These are phyloP conservation scores for Backusella tarrabulga DNA, from an alignment of 192 early-diverging fungal genomes.

Conservation along the genomic window DNA sequence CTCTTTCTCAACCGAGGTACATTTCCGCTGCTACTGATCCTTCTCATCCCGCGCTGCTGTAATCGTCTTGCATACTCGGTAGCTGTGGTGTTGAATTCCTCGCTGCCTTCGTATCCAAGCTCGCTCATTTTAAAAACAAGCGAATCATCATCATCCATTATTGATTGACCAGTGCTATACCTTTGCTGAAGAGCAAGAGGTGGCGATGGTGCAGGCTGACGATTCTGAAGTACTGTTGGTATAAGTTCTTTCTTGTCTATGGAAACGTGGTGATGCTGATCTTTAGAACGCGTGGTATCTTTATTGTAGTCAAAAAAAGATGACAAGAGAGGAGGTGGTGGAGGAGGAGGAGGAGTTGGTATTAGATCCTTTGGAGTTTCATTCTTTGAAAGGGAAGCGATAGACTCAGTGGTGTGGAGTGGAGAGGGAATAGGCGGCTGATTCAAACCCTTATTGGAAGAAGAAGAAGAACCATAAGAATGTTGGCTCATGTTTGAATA, in stretches of 20 bases:
- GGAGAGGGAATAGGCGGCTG: slow-evolving; percentile 8
- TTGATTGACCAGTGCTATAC: neutral
- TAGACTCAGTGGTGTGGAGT: neutral
- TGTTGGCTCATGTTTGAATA: neutral
- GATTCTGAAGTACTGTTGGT: neutral
- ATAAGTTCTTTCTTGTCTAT: neutral
- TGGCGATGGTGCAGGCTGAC: neutral
- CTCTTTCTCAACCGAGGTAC: neutral
- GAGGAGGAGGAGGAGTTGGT: neutral
- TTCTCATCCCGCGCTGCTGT: neutral
- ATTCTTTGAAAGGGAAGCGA: neutral
- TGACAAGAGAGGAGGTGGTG: neutral
- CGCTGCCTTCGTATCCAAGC: slow-evolving; percentile 9
- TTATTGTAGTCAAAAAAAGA: neutral
- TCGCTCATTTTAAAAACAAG: slow-evolving; percentile 39
- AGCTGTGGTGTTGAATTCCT: neutral
- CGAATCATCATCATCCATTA: slow-evolving; percentile 38
- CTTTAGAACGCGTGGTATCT: neutral
- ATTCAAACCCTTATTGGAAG: slow-evolving; percentile 2
- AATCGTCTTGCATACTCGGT: neutral
- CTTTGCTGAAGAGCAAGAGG: neutral
- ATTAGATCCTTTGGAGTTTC: neutral
- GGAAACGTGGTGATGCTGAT: neutral
- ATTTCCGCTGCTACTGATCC: neutral
- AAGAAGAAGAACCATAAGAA: slow-evolving; percentile 9